A percentile compares a stretch with the other conserved stretches of the same genome.
Evolutionary conservation across 352 stramenopile species (phyloP).

Genomic region (Pythium dissotocum): DNA sequence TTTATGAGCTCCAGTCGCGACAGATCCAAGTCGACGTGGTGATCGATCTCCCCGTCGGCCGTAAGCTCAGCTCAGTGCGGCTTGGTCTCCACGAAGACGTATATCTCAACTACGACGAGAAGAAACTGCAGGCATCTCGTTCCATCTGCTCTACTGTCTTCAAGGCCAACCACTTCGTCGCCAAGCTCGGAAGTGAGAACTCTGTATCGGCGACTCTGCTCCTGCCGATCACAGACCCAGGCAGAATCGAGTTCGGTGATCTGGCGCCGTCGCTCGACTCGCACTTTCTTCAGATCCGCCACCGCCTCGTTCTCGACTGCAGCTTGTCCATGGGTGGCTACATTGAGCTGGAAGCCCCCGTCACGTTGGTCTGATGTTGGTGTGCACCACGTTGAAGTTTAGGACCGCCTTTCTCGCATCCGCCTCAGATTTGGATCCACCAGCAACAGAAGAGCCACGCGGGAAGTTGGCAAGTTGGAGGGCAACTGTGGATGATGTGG

Average conservation of each 20-base stretch:
- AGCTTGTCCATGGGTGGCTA: conserved; percentile 2
- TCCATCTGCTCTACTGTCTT: neutral
- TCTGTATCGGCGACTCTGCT: neutral
- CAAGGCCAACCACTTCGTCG: conserved; percentile 1
- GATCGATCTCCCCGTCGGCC: conserved; percentile 3
- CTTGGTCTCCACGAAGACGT: conserved; percentile 6
- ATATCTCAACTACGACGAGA: neutral
- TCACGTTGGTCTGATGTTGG: neutral
- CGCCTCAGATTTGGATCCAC: neutral
- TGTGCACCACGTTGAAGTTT: too few species aligned
- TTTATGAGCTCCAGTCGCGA: neutral
- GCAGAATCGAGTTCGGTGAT: neutral
- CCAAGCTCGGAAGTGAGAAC: neutral
- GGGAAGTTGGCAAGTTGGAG: too few species aligned
- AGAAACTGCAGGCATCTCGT: neutral
- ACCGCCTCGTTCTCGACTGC: conserved; percentile 7
- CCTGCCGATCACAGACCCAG: conserved; percentile 9
- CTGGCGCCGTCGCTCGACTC: conserved; percentile 2
- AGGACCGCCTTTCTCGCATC: neutral
- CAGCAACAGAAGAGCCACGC: too few species aligned
- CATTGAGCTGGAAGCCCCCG: neutral
- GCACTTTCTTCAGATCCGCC: conserved; percentile 7
- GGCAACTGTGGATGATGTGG: too few species aligned
- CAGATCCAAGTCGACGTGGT: conserved; percentile 4
- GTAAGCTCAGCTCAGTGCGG: neutral